Evolutionary conservation across 2,329 filamentous ascomycete genomes (phyloP).

Genomic region (Alternaria sp.): DNA sequence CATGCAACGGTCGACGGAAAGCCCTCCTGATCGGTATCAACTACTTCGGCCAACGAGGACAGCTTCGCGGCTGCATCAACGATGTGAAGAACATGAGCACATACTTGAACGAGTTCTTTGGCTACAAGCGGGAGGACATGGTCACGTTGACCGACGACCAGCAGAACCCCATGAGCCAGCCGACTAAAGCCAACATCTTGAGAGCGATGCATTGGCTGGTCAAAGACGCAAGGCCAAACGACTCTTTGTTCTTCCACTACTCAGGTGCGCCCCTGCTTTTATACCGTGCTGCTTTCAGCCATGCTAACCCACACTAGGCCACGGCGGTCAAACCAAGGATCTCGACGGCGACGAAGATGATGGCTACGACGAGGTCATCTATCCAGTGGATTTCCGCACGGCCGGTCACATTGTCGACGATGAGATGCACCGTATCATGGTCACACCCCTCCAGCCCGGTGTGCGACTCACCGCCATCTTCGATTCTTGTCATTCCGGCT

Average conservation of each 20-base stretch:
- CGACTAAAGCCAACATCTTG: conserved; percentile 93
- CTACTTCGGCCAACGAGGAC: conserved; percentile 91
- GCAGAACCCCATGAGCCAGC: conserved; percentile 96
- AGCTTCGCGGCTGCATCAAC: conserved; percentile 93
- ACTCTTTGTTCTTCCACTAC: conserved; percentile 97
- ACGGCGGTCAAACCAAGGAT: conserved; percentile 83
- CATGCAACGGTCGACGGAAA: conserved; percentile 87
- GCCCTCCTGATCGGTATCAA: conserved; percentile 94
- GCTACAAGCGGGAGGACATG: conserved; percentile 96
- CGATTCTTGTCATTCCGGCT: conserved; percentile 82
- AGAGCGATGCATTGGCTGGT: conserved; percentile 98
- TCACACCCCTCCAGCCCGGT: conserved; percentile 78
- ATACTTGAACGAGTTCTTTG: conserved; percentile 87
- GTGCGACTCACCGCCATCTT: conserved; percentile 86
- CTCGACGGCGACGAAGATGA: conserved; percentile 82
- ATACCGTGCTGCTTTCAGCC: background rate
- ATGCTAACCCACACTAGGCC: conserved; percentile 59
- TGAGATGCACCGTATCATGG: conserved; percentile 82
- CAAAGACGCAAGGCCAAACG: conserved; percentile 89
- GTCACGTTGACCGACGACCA: conserved; percentile 96
- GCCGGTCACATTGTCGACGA: conserved; percentile 85
- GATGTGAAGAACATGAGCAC: conserved; percentile 97
- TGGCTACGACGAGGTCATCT: conserved; percentile 84
- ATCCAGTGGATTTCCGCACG: conserved; percentile 81
- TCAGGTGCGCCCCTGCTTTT: conserved; percentile 69